Conservation (phyloP, 164 flowering plant species). For the Liriodendron chinense region DNA sequence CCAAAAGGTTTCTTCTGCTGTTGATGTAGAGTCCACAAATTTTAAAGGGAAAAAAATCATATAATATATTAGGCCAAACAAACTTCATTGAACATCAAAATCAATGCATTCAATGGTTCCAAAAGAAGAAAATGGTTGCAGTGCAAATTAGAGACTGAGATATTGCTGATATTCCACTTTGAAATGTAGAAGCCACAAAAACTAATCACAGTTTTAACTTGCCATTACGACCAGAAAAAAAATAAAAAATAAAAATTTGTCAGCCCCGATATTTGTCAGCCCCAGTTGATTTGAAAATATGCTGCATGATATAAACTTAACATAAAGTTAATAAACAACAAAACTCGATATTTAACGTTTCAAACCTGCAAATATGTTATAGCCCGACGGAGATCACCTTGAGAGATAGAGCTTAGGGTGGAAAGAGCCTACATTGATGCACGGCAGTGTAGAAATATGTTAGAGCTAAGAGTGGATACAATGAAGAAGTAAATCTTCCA, state of each 20-base stretch:
- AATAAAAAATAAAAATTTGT: neutral
- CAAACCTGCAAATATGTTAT: constrained; percentile 91
- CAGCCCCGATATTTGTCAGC: neutral
- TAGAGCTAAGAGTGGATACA: neutral
- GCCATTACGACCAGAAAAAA: neutral
- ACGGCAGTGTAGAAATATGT: constrained; percentile 5
- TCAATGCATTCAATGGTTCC: neutral
- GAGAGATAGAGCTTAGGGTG: constrained; percentile 83
- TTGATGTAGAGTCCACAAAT: neutral
- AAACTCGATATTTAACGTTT: neutral
- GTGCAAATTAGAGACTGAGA: neutral
- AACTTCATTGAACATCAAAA: neutral
- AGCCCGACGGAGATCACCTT: constrained; percentile 98
- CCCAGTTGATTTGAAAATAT: neutral
- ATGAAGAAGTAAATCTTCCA: neutral
- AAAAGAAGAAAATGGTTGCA: neutral
- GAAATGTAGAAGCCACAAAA: neutral
- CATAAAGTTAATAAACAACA: neutral
- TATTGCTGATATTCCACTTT: neutral
- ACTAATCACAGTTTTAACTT: neutral
- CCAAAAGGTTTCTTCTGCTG: neutral
- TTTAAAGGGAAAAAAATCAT: neutral
- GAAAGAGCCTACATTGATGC: constrained; percentile 70
- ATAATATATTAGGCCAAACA: neutral
- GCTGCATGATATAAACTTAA: neutral